Conservation (phyloP, 2,329 filamentous ascomycete species). For the Penicillium sp. region DNA sequence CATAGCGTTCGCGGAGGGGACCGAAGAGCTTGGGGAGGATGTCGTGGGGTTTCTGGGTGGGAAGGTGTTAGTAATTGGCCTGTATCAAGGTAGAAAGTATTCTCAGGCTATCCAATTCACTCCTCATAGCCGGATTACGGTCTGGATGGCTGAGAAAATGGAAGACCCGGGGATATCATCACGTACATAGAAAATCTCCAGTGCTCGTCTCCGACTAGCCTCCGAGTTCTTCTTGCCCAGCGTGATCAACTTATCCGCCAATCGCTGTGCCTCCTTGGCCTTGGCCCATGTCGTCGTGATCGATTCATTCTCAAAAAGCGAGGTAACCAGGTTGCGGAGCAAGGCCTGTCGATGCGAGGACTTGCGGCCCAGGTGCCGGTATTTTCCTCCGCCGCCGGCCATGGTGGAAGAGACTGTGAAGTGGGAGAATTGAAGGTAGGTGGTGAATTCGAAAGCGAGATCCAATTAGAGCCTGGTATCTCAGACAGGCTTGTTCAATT, state of each 20-base stretch:
- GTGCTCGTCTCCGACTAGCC: conserved; percentile 75
- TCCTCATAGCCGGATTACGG: not conserved
- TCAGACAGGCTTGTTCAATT: conserved; percentile 3
- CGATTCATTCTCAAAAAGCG: conserved; percentile 88
- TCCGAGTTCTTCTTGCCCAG: conserved; percentile 92
- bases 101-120: not conserved
- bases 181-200: conserved; percentile 83
- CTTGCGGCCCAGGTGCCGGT: conserved; percentile 83
- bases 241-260: conserved; percentile 94
- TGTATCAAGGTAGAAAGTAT: not conserved
- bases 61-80: not conserved
- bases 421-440: conserved; percentile 3
- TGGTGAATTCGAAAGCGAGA: not conserved
- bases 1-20: conserved; percentile 79
- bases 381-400: conserved; percentile 86
- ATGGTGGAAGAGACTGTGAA: conserved; percentile 55
- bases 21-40: conserved; percentile 85
- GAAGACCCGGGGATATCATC: conserved; percentile 1
- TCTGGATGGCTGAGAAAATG: not conserved
- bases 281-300: conserved; percentile 96
- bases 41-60: conserved; percentile 46
- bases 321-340: conserved; percentile 93
- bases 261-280: conserved; percentile 92
- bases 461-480: conserved; percentile 9
- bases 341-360: conserved; percentile 90